Conservation (phyloP, 768 basidiomycete genomes). For the Paxillus ammoniavirescens region DNA sequence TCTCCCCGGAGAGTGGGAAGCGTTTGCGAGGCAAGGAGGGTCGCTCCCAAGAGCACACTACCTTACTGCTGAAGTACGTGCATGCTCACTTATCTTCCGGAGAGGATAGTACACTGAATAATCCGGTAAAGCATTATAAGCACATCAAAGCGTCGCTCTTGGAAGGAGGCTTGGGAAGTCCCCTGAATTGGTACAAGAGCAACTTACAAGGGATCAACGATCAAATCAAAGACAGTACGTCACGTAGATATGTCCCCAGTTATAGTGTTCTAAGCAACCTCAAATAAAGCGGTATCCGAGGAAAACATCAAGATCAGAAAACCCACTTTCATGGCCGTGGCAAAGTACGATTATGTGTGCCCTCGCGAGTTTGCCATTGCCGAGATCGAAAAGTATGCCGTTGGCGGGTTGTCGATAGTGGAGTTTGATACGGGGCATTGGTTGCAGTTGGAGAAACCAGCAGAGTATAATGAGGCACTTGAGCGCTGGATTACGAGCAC, state of each 20-base stretch:
- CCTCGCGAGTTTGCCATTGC: slow-evolving; percentile 21
- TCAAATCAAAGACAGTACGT: slow-evolving; percentile 29
- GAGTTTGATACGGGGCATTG: slow-evolving; percentile 41
- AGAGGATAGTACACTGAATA: not conserved
- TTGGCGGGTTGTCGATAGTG: slow-evolving; percentile 26
- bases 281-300: slow-evolving; percentile 18
- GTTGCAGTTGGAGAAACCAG: slow-evolving; percentile 33
- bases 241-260: not conserved
- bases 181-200: slow-evolving; percentile 39
- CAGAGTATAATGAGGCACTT: slow-evolving; percentile 36
- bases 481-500: slow-evolving; percentile 29
- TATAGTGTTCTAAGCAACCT: not conserved
- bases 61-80: slow-evolving; percentile 32
- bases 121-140: slow-evolving; percentile 24
- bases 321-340: slow-evolving; percentile 39
- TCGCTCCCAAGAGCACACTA: slow-evolving; percentile 28
- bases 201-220: slow-evolving; percentile 27
- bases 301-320: slow-evolving; percentile 28
- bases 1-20: slow-evolving; percentile 33
- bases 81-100: not conserved
- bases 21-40: slow-evolving; percentile 24
- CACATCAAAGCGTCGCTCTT: slow-evolving; percentile 26
- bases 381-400: slow-evolving; percentile 26
- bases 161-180: slow-evolving; percentile 31
- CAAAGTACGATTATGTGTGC: slow-evolving; percentile 35